Evolutionary conservation across 2,329 filamentous ascomycete genomes (phyloP).

Genomic region (Colletotrichum sp.): DNA sequence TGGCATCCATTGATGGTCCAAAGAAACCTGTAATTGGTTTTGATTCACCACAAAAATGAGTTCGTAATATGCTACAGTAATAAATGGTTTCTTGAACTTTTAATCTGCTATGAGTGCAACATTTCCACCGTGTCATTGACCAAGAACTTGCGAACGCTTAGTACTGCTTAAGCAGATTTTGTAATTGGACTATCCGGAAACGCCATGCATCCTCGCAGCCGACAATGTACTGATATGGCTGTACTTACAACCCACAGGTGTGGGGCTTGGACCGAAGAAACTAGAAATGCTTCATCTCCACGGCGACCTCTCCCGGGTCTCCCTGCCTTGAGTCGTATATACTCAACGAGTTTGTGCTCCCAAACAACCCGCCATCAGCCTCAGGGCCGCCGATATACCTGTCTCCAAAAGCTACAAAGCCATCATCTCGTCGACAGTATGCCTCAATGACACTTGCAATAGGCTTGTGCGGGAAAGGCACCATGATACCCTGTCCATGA

Average conservation of each 20-base stretch:
- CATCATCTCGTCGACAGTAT: constrained; percentile 14
- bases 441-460: constrained; percentile 9
- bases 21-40: too few species aligned
- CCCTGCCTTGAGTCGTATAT: background rate
- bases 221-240: background rate
- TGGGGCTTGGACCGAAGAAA: background rate
- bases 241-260: background rate
- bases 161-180: fast-evolving
- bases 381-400: constrained; percentile 10
- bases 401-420: constrained; percentile 5
- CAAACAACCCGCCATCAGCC: background rate
- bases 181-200: background rate
- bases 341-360: background rate
- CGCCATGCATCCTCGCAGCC: background rate
- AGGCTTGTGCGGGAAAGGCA: background rate
- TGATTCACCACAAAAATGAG: too few species aligned
- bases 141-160: background rate
- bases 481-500: constrained; percentile 25
- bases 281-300: constrained; percentile 5
- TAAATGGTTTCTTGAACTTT: background rate
- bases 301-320: background rate
- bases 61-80: too few species aligned
- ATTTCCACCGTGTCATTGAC: fast-evolving
- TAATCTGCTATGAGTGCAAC: fast-evolving
- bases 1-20: too few species aligned